Conservation (phyloP, 208 protist species). For the Trypanosoma brucei region DNA sequence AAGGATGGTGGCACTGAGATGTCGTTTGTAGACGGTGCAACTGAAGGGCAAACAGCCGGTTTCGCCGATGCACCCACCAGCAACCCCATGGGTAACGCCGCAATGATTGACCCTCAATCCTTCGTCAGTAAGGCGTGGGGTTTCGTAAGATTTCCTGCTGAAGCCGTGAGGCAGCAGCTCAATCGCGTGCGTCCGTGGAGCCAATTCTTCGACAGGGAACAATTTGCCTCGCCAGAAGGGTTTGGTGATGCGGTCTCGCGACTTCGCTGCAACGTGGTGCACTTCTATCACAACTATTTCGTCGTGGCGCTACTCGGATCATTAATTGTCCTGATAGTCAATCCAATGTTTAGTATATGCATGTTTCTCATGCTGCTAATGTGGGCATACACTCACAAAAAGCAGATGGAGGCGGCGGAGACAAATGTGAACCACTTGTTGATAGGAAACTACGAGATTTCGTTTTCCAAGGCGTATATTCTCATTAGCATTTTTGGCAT, state of each 20-base stretch:
- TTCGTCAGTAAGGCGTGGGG: conserved; percentile 21
- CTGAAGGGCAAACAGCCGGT: background rate
- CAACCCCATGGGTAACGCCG: background rate
- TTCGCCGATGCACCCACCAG: background rate
- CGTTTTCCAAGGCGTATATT: conserved; percentile 60
- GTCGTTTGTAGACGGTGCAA: background rate
- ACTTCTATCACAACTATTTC: conserved; percentile 90
- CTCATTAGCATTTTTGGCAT: conserved; percentile 50
- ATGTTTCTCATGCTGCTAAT: conserved; percentile 29
- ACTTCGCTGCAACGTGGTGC: conserved; percentile 63
- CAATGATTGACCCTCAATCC: background rate
- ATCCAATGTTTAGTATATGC: conserved; percentile 70
- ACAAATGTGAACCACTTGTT: conserved; percentile 31
- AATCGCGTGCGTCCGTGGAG: conserved; percentile 59
- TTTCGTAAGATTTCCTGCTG: conserved; percentile 9
- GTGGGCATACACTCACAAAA: conserved; percentile 49
- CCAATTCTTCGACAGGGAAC: conserved; percentile 76
- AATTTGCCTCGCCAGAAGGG: conserved; percentile 48
- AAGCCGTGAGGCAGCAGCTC: conserved; percentile 34
- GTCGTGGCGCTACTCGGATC: conserved; percentile 70
- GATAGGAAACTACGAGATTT: conserved; percentile 23
- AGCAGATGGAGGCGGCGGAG: conserved; percentile 15
- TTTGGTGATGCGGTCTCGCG: conserved; percentile 56
- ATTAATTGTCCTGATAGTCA: conserved; percentile 75
- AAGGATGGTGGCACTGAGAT: background rate